Evolutionary conservation across 2,329 filamentous ascomycete species (phyloP).

Genomic region (Rachicladosporium sp.): DNA sequence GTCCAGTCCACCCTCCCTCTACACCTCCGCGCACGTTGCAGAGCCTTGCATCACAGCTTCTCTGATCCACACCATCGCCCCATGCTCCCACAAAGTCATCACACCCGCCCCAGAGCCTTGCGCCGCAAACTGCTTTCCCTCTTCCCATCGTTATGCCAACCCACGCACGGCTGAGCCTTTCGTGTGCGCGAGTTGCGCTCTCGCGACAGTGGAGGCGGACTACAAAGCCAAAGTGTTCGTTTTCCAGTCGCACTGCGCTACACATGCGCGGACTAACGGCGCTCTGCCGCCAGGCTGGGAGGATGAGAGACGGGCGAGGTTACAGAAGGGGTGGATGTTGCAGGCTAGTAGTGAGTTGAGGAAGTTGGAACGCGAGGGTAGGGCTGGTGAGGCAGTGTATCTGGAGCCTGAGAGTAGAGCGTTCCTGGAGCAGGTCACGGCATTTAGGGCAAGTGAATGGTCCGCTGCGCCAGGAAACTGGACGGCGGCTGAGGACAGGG

Average conservation of each 20-base stretch:
- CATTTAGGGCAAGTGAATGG: no score
- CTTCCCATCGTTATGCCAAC: conserved; percentile 6
- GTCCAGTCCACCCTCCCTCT: conserved; percentile 1
- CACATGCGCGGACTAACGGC: conserved; percentile 6
- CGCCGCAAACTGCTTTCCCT: conserved; percentile 9
- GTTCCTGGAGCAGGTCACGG: no score
- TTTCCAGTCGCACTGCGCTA: conserved; percentile 3
- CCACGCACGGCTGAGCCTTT: conserved; percentile 4
- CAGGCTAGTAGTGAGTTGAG: no score
- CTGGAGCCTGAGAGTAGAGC: no score
- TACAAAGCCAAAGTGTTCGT: conserved; percentile 7
- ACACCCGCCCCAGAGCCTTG: conserved; percentile 8
- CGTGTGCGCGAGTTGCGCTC: conserved; percentile 11
- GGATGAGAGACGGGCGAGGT: conserved; percentile 1
- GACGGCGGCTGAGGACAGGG: no score
- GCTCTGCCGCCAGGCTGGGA: conserved; percentile 5
- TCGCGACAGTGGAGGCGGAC: conserved; percentile 7
- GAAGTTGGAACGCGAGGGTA: no score
- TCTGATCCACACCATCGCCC: conserved; percentile 6
- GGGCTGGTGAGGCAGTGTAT: no score
- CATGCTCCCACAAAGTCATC: conserved; percentile 12
- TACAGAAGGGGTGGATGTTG: conserved; percentile 3
- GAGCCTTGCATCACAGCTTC: conserved; percentile 7
- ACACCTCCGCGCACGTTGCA: conserved; percentile 6
- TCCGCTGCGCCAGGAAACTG: no score